Evolutionary conservation across 495 filamentous ascomycete species (phyloP), one percentile per base, ranked within the genome.

Genomic region (Cairneyella variabilis): DNA sequence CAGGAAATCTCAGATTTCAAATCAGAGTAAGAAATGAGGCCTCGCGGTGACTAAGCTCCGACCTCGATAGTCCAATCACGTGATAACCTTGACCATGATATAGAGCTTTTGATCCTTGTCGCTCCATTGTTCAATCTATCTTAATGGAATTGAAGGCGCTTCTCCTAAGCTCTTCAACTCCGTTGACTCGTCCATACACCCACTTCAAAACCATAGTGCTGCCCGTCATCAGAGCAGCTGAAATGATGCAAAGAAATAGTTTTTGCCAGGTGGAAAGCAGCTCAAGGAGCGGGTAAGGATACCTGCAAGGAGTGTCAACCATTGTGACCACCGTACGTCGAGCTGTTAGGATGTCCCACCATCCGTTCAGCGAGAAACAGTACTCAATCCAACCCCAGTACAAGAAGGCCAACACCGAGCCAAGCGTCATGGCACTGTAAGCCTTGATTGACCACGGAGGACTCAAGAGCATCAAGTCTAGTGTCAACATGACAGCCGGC

Each of bases 351-450:
- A 53, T 26, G 4, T 62, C 76, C 58, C 64, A 84, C 80, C 80
- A 90, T 61, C 86, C 86, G 57, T 93, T 93, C 43, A 76, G 69
- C 9, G 66, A 55, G 59, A 83, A 88, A 69, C 89, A 92, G 26
- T 75, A 75, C 63, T 95, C 89, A 12, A 95, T 77, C 90, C 90
- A 95, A 52, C 83, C 76, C 88, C 88, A 95, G 67, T 95, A 95
- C 7, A 72, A 66, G 48, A 89, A 79, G 1, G 86, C 87, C 46
- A 92, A 69, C n/a, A 64, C 56, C 30, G 72, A 71, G 47, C 82
- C 88, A 37, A 89, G 56, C 0, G 73, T 71, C 27, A 90, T 67
- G 0, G 83, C 76, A 7, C 79, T 76, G 0, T 82, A 61, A n/a
- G 72, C 69, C 18, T 72, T 73, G 40, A 89, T 77, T 0, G 83